These are phyloP conservation scores for Colletotrichum costaricense DNA, from an alignment of 2,329 filamentous ascomycete genomes.

Conservation along the genomic window DNA sequence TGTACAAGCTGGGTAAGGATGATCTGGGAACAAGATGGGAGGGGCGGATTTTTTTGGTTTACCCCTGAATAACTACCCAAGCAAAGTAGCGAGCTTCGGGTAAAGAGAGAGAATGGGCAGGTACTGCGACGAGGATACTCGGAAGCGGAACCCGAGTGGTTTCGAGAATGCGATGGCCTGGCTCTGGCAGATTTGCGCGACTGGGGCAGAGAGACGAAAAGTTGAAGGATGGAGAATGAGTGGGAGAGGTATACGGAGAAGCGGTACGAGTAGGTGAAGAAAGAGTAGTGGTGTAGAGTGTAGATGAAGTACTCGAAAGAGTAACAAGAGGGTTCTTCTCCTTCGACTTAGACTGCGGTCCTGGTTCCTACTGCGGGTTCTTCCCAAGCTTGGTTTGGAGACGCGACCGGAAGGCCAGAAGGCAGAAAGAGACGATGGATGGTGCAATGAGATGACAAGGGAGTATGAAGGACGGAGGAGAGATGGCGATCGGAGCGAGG, in stretches of 20 bases:
- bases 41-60: conserved; percentile 20
- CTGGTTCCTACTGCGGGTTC: conserved; percentile 17
- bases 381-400: conserved; percentile 10
- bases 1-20: not conserved
- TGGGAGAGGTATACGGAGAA: not conserved
- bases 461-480: conserved; percentile 32
- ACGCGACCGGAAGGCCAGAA: conserved; percentile 18
- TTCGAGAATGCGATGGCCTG: conserved; percentile 44
- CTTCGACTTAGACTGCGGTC: not conserved
- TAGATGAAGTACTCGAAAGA: not conserved
- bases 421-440: conserved; percentile 13
- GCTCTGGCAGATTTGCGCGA: conserved; percentile 7
- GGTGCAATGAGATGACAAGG: conserved; percentile 34
- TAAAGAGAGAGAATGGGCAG: conserved; percentile 28
- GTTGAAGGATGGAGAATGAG: not conserved
- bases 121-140: conserved; percentile 35
- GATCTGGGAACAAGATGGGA: conserved; percentile 17
- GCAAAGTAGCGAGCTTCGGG: conserved; percentile 28
- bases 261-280: not conserved
- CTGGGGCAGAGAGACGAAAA: not conserved
- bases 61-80: conserved; percentile 50
- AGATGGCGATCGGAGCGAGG: conserved; percentile 40
- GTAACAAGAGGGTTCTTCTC: not conserved
- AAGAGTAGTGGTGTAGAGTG: not conserved
- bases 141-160: conserved; percentile 50